Conservation (phyloP, 148 eudicot species). For the Fagopyrum tataricum region DNA sequence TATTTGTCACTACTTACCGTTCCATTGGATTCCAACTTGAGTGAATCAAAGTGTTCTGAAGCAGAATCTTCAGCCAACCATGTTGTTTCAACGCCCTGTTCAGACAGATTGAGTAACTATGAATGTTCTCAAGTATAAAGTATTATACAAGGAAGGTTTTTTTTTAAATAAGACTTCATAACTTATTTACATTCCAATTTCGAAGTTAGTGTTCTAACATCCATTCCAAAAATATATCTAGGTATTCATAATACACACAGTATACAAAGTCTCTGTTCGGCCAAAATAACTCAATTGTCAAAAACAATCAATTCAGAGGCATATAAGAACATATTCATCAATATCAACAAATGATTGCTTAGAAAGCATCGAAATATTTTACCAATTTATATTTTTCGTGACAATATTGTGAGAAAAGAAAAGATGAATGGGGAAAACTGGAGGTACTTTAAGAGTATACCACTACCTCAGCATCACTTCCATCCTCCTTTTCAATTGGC, state of each 20-base stretch:
- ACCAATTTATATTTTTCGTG: not conserved
- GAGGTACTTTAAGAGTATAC: not conserved
- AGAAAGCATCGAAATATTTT: not conserved
- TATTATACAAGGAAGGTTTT: not conserved
- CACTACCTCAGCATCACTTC: slow-evolving; percentile 31
- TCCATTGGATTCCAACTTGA: slow-evolving; percentile 62
- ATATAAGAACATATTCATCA: not conserved
- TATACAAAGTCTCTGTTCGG: not conserved
- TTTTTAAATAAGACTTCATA: not conserved
- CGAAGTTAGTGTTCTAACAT: not conserved
- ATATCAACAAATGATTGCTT: not conserved
- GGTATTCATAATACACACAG: no score
- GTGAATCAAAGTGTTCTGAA: slow-evolving; percentile 70
- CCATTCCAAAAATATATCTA: not conserved
- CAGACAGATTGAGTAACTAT: not conserved
- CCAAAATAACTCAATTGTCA: not conserved
- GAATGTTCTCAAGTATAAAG: not conserved
- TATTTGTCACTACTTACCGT: slow-evolving; percentile 36
- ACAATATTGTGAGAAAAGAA: not conserved
- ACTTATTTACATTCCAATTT: not conserved
- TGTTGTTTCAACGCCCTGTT: slow-evolving; percentile 56
- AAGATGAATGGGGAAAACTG: not conserved
- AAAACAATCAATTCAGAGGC: not conserved
- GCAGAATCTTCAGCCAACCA: slow-evolving; percentile 77
- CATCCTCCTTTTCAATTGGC: slow-evolving; percentile 54